Evolutionary conservation across 805 yeast genomes (phyloP).

Genomic region (Lipomyces chichibuensis): DNA sequence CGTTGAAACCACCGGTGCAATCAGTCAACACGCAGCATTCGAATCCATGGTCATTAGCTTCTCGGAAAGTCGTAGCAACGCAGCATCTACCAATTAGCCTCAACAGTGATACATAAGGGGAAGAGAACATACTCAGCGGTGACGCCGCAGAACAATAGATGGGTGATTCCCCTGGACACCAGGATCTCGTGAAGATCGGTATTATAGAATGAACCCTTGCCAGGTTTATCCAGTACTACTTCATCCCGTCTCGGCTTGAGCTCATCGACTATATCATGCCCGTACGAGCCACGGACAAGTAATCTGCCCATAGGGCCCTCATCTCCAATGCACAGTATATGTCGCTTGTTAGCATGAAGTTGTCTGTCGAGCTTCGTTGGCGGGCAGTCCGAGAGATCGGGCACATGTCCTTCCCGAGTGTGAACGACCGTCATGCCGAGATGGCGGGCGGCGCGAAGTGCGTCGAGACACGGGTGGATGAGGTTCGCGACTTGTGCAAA

Average conservation of each 20-base stretch:
- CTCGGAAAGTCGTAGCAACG: slow-evolving; percentile 44
- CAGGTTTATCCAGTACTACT: slow-evolving; percentile 44
- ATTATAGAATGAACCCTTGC: slow-evolving; percentile 44
- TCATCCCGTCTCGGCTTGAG: slow-evolving; percentile 41
- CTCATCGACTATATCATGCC: slow-evolving; percentile 45
- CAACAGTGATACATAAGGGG: background rate
- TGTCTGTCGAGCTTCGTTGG: slow-evolving; percentile 42
- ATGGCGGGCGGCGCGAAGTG: slow-evolving; percentile 40
- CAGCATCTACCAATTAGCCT: slow-evolving; percentile 37
- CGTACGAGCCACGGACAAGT: slow-evolving; percentile 43
- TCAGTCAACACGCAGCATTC: slow-evolving; percentile 41
- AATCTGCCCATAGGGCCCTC: slow-evolving; percentile 44
- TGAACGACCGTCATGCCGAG: slow-evolving; percentile 43
- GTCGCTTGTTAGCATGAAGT: slow-evolving; percentile 36
- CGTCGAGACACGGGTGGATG: slow-evolving; percentile 36
- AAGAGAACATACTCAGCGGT: slow-evolving; percentile 40
- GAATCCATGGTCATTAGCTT: slow-evolving; percentile 45
- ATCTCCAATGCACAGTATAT: slow-evolving; percentile 41
- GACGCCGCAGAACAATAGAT: slow-evolving; percentile 43
- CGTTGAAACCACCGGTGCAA: slow-evolving; percentile 40
- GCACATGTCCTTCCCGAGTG: slow-evolving; percentile 44
- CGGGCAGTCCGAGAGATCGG: slow-evolving; percentile 42
- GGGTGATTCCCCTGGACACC: slow-evolving; percentile 42
- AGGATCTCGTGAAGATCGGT: slow-evolving; percentile 42
- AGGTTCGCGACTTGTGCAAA: slow-evolving; percentile 40